phyloP scores from a whole-genome alignment of 768 basidiomycete genomes.

The Naganishia vishniacii region DNA sequence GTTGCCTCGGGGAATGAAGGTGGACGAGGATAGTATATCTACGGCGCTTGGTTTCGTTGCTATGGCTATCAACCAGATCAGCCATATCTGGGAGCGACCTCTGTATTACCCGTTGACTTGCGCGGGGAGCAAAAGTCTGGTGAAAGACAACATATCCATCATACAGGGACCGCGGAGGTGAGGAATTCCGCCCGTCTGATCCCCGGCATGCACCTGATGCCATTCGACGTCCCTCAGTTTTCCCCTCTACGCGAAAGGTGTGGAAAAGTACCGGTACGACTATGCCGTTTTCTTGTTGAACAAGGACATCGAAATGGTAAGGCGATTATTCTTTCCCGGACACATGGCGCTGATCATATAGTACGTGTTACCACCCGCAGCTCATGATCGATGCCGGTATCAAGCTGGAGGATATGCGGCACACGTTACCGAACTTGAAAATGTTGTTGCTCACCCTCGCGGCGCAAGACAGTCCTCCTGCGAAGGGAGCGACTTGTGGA shows the following conservation, averaged over 20 bases:
- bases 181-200: slow-evolving; percentile 43
- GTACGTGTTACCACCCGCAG: slow-evolving; percentile 50
- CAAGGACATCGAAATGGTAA: slow-evolving; percentile 91
- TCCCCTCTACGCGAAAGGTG: slow-evolving; percentile 86
- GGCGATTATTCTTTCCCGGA: slow-evolving; percentile 32
- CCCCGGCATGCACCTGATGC: neutral
- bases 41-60: slow-evolving; percentile 87
- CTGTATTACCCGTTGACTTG: slow-evolving; percentile 85
- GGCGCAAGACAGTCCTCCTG: slow-evolving; percentile 11
- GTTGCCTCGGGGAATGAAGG: slow-evolving; percentile 49
- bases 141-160: slow-evolving; percentile 84
- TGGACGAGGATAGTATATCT: slow-evolving; percentile 80
- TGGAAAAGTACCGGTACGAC: slow-evolving; percentile 94
- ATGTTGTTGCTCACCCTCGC: slow-evolving; percentile 81
- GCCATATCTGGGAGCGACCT: slow-evolving; percentile 67
- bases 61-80: slow-evolving; percentile 74
- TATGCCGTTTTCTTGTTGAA: slow-evolving; percentile 95
- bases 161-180: slow-evolving; percentile 94
- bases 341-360: neutral
- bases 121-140: slow-evolving; percentile 81
- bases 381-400: slow-evolving; percentile 86
- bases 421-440: slow-evolving; percentile 94
- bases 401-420: slow-evolving; percentile 83
- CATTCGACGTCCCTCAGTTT: slow-evolving; percentile 58
- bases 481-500: neutral